Base-by-base conservation (phyloP, 371 early-diverging fungal genomes). In the Apophysomyces variabilis region DNA sequence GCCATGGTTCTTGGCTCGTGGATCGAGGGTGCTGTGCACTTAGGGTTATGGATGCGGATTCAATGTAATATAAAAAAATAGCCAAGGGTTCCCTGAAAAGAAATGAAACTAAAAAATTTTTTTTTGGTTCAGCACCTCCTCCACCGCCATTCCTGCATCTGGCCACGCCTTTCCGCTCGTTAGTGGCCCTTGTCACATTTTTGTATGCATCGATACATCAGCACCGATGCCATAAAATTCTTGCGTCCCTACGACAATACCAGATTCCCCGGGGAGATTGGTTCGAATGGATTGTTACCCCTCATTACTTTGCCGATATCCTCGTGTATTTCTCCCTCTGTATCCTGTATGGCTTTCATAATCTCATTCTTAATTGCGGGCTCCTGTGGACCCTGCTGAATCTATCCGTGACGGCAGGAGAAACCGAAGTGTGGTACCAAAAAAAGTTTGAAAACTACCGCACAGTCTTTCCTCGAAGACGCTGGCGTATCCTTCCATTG, bases 251-350 rank as follows among this genome's bases (percentile, higher is more conserved):
- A 5, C 84, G 91, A 5, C 36, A 26, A 18, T 89, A 90, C 66
- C 62, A 60, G 18, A 83, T 93, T 11, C 92, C 93, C 0, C 75
- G 76, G 64, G 92, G 92, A 14, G 90, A 89, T 63, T 85, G 90
- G 90, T 93, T 92, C 69, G 75, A 85, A 61, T 75, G 67, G 60
- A 69, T 91, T 9, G 87, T 88, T 7, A 75, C 84, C 5, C 92
- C 93, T 21, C 93, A 93, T 71, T 93, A 90, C 61, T 76, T 89
- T 32, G 86, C 88, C 46, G 93, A 93, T 64, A 90, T 93, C 58
- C 60, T 93, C n/a, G 73, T 93, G 44, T 93, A 93, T 65, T n/a
- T 85, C 9, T 75, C 80, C 18, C 75, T 81, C 26, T 68, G 73
- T 8, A 65, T 76, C 37, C 69, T 85, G n/a, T 71, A 70, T 64